Percentiles rank a stretch among this genome's conserved stretches.
Conservation (phyloP, 495 filamentous ascomycete genomes). For the Lichina pygmaea region DNA sequence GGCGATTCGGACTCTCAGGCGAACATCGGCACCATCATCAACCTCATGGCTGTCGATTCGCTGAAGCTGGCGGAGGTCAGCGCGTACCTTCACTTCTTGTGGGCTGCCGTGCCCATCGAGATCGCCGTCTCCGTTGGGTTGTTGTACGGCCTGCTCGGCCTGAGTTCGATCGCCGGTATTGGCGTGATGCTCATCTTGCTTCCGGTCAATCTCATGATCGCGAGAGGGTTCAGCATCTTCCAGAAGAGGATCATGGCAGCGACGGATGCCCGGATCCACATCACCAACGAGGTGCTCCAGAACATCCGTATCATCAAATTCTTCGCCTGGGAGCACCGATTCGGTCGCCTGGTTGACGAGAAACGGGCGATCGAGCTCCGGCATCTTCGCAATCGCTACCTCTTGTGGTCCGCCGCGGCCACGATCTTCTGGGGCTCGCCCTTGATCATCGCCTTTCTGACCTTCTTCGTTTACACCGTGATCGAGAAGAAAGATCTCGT, state of each 20-base stretch:
- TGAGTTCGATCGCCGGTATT: conserved; percentile 83
- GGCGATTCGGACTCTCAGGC: conserved; percentile 36
- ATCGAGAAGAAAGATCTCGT: conserved; percentile 74
- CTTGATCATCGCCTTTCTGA: conserved; percentile 83
- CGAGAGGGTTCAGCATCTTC: conserved; percentile 51
- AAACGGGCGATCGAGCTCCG: conserved; percentile 58
- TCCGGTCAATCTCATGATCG: conserved; percentile 70
- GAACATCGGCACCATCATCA: conserved; percentile 89
- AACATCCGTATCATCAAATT: conserved; percentile 99
- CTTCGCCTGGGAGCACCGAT: conserved; percentile 95
- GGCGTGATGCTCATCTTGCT: conserved; percentile 72
- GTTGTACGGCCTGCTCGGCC: conserved; percentile 70
- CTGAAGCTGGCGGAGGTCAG: conserved; percentile 92
- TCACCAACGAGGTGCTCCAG: conserved; percentile 88
- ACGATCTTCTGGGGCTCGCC: conserved; percentile 94
- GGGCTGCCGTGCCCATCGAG: conserved; percentile 64
- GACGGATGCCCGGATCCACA: conserved; percentile 88
- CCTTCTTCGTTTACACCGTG: conserved; percentile 78
- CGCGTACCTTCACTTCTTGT: conserved; percentile 75
- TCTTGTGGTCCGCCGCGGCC: conserved; percentile 74
- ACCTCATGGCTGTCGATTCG: conserved; percentile 95
- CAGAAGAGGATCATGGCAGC: conserved; percentile 83
- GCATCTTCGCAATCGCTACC: conserved; percentile 54
- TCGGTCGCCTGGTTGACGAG: conserved; percentile 63
- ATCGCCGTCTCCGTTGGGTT: conserved; percentile 46